phyloP scores from a whole-genome alignment of 2,329 filamentous ascomycete species.

The Ceratocystiopsis sp. region DNA sequence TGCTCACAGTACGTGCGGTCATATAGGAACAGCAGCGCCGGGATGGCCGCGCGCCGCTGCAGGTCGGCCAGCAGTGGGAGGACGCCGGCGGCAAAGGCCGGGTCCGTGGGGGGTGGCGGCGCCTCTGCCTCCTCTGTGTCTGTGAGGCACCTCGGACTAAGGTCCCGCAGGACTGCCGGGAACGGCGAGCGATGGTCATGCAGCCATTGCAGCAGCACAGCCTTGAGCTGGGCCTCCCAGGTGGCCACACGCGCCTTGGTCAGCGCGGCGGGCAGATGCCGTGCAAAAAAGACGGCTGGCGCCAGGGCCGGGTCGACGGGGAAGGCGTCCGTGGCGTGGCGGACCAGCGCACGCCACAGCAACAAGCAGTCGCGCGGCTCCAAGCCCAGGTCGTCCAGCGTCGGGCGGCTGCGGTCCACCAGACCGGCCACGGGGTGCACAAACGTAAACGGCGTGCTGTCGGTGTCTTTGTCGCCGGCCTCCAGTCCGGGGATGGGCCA shows the following conservation, averaged over 20 bases:
- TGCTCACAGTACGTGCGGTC: constrained; percentile 48
- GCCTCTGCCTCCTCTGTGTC: no score
- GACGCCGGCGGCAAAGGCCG: background rate
- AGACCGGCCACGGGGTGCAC: constrained; percentile 8
- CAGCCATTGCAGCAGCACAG: constrained; percentile 43
- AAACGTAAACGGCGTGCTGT: background rate
- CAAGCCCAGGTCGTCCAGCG: constrained; percentile 49
- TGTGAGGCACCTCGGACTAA: constrained; percentile 12
- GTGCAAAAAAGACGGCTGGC: constrained; percentile 30
- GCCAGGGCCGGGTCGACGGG: constrained; percentile 31
- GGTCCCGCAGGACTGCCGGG: constrained; percentile 25
- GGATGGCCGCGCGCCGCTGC: constrained; percentile 44
- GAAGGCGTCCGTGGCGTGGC: constrained; percentile 33
- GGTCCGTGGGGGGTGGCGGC: no score
- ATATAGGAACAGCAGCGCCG: constrained; percentile 64
- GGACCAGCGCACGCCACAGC: constrained; percentile 47
- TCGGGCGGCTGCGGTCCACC: constrained; percentile 29
- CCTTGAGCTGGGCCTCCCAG: constrained; percentile 49
- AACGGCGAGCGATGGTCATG: constrained; percentile 27
- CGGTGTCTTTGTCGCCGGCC: constrained; percentile 14
- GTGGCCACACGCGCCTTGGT: constrained; percentile 47
- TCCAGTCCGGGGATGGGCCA: constrained; percentile 28
- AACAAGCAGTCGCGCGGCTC: constrained; percentile 55
- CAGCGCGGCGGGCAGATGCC: constrained; percentile 17
- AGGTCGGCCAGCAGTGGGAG: constrained; percentile 40